Evolutionary conservation across 257 asterid genomes (phyloP), one percentile per base, ranked within the genome.

Genomic region (Solanum stenotomum): DNA sequence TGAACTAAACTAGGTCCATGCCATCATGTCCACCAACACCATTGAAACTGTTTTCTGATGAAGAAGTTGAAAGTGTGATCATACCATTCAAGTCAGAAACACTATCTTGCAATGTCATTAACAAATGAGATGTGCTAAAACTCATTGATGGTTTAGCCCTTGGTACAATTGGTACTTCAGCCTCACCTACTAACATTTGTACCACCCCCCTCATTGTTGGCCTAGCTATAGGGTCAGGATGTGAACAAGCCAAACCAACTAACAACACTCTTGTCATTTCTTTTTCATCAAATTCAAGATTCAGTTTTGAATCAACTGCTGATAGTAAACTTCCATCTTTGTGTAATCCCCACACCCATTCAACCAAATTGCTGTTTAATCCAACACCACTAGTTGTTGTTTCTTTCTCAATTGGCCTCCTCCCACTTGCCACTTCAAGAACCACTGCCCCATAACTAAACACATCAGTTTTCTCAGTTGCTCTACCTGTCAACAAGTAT

Each of bases 361-460:
- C 85, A 29, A 81, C 85, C 85, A 81, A 81, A 46, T 81, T 81
- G 10, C 85, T 79, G 23, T 79, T 44, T 12, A 79, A 16, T 79
- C 85, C 85, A 63, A 63, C 71, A 68, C 37, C 9, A 6, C 37
- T 27, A 2, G 35, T 27, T 13, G 76, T 29, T 68, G 37, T 27
- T 78, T 85, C 78, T 63, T 40, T 71, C 40, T 71, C 87, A 38
- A 85, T 85, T 38, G 87, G 87, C 12, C 78, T 85, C 10, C 81
- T 67, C 29, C 87, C 87, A 67, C 87, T 67, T 18, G 87, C 87
- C 65, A 85, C 87, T 71, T 85, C 87, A 10, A 85, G 87, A 65
- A 71, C 77, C 16, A 85, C 87, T 1, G 81, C 87, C 13, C 87
- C 87, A 31, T 63, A 85, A 25, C 87, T 85, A 35, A 63, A 85